phyloP scores from a whole-genome alignment of 2,329 filamentous ascomycete species.

The Dactylellina drechsleri region DNA sequence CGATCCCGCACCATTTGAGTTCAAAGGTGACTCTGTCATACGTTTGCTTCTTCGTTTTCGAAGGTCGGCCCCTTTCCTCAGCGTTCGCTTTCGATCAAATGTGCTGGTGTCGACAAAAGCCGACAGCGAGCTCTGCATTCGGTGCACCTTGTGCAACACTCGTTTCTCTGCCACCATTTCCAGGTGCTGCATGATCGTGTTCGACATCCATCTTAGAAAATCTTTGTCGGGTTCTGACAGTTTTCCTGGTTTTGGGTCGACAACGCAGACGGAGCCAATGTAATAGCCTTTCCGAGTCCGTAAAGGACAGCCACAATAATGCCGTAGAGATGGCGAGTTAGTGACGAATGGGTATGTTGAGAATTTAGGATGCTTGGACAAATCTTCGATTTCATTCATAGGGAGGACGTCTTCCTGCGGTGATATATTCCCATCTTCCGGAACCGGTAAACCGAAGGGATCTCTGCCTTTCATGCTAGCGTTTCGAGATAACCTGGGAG shows the following conservation, averaged over 20 bases:
- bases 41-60: slow-evolving; percentile 38
- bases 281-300: slow-evolving; percentile 57
- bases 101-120: slow-evolving; percentile 58
- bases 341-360: slow-evolving; percentile 53
- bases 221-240: slow-evolving; percentile 45
- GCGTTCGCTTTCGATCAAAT: slow-evolving; percentile 49
- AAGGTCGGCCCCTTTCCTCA: slow-evolving; percentile 50
- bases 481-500: slow-evolving; percentile 60
- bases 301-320: slow-evolving; percentile 57
- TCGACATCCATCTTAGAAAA: slow-evolving; percentile 56
- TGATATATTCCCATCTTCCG: slow-evolving; percentile 50
- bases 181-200: slow-evolving; percentile 57
- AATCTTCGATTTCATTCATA: slow-evolving; percentile 58
- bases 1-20: slow-evolving; percentile 30
- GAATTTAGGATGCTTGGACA: slow-evolving; percentile 53
- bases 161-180: slow-evolving; percentile 55
- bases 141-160: slow-evolving; percentile 54
- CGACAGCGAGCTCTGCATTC: slow-evolving; percentile 57
- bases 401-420: slow-evolving; percentile 55
- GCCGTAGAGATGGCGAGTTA: slow-evolving; percentile 52
- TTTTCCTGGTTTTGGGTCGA: slow-evolving; percentile 56
- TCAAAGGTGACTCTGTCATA: slow-evolving; percentile 47
- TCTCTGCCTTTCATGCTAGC: slow-evolving; percentile 56
- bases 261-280: slow-evolving; percentile 57
- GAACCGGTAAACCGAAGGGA: slow-evolving; percentile 54